These are phyloP conservation scores for Fusarium sp. DNA, from an alignment of 2,329 filamentous ascomycete genomes.

Conservation along the genomic window DNA sequence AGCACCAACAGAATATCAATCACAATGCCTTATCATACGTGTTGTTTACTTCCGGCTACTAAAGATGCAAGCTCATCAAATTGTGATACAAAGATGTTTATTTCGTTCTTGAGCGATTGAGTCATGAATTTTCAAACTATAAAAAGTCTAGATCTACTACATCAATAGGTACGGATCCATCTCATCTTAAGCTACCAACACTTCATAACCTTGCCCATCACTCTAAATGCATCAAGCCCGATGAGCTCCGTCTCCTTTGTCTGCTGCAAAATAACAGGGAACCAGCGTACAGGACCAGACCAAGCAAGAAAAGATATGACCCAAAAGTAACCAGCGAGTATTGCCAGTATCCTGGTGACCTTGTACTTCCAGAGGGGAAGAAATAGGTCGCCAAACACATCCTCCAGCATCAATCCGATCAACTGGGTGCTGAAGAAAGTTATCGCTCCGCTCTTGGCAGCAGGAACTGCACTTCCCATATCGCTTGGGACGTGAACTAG, in stretches of 20 bases:
- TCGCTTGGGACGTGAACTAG: constrained; percentile 37
- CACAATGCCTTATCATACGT: not conserved
- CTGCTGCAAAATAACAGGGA: constrained; percentile 38
- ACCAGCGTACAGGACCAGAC: constrained; percentile 41
- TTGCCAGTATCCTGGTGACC: constrained; percentile 1
- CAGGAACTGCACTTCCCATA: constrained; percentile 37
- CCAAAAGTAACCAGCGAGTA: constrained; percentile 37
- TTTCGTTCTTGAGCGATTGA: too few relatives aligned
- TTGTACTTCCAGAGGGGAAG: constrained; percentile 30
- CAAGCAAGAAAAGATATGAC: constrained; percentile 41
- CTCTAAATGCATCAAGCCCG: constrained; percentile 30
- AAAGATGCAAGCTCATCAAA: too few relatives aligned
- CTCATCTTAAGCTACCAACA: constrained; percentile 1
- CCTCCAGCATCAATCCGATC: constrained; percentile 39
- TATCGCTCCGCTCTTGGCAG: constrained; percentile 36
- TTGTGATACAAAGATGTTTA: too few relatives aligned
- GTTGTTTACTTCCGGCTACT: not conserved
- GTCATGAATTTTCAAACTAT: too few relatives aligned
- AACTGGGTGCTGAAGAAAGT: constrained; percentile 37
- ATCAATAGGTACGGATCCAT: not conserved
- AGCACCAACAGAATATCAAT: not conserved
- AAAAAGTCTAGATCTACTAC: too few relatives aligned
- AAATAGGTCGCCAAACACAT: constrained; percentile 30
- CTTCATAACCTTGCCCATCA: constrained; percentile 2
- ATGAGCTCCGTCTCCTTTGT: constrained; percentile 31